phyloP scores from a whole-genome alignment of 2,329 filamentous ascomycete genomes.

The Claviceps sp. region DNA sequence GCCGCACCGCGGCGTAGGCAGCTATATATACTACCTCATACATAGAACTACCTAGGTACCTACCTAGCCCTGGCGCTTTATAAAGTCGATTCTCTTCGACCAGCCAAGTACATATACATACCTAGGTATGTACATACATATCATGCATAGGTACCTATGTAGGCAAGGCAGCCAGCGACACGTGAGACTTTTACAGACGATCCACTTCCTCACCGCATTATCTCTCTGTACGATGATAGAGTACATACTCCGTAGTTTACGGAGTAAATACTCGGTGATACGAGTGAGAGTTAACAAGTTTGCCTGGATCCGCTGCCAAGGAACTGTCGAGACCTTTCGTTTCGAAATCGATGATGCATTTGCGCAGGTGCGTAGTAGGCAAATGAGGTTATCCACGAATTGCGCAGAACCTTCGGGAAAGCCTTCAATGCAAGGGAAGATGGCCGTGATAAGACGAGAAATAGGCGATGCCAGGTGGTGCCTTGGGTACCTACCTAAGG shows the following conservation, averaged over 20 bases:
- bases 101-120: not conserved
- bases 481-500: not conserved
- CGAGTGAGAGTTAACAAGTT: not conserved
- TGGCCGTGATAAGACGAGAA: not conserved
- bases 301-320: not conserved
- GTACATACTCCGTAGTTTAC: not conserved
- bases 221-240: not conserved
- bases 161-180: not conserved
- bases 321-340: not conserved
- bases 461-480: not conserved
- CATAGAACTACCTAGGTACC: not conserved
- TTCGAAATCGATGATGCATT: not conserved
- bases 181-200: not conserved
- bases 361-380: not conserved
- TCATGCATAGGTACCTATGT: too few relatives aligned
- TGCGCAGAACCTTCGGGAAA: not conserved
- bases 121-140: too few relatives aligned
- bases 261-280: not conserved
- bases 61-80: not conserved
- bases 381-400: not conserved
- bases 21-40: not conserved
- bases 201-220: not conserved
- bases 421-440: not conserved
- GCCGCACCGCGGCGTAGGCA: not conserved
- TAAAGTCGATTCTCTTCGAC: not conserved